Evolutionary conservation across 805 yeast genomes (phyloP), one percentile per base, ranked within the genome.

Genomic region (Nematodospora valgi): DNA sequence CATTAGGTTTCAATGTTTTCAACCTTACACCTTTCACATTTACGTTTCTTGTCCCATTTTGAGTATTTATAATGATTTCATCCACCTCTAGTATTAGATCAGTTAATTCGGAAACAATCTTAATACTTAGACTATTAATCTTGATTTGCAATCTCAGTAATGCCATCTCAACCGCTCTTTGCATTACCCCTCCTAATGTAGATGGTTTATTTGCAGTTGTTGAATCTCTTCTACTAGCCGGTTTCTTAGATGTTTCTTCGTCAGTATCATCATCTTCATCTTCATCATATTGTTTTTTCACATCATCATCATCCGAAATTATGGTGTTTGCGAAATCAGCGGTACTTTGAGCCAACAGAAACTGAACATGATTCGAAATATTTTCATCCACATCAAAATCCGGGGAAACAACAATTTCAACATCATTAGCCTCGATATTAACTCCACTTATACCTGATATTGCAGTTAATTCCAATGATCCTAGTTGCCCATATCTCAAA

Each of bases 341-440:
- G 0, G 91, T 80, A 38, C 93, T 82, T 47, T 79, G 82, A 0
- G 85, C 79, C 38, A 85, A 56, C 38, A 80, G 76, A 38, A 76
- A 76, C 39, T 62, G 64, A 46, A 57, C 53, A 52, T 60, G 46
- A 42, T 54, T 50, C 34, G 59, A 44, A 17, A 50, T 47, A 26
- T 52, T 62, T 15, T 56, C 58, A 23, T 52, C 46, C 13, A 54
- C 41, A 41, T 55, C 60, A 29, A 57, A 39, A 29, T 58, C 59
- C 2, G 70, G 70, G 3, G 67, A 62, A 7, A 64, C 41, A 21
- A 62, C 72, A 17, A 68, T 46, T 8, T 72, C 72, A 3, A 86
- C 59, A 4, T 79, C 82, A 4, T 56, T 55, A 5, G 81, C 81
- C 16, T 71, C 75, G 2, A 86, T 63, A 30, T 66, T 70, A 15